These are phyloP conservation scores for Vigna unguiculata DNA, from an alignment of 306 rosid genomes.

Conservation along the genomic window DNA sequence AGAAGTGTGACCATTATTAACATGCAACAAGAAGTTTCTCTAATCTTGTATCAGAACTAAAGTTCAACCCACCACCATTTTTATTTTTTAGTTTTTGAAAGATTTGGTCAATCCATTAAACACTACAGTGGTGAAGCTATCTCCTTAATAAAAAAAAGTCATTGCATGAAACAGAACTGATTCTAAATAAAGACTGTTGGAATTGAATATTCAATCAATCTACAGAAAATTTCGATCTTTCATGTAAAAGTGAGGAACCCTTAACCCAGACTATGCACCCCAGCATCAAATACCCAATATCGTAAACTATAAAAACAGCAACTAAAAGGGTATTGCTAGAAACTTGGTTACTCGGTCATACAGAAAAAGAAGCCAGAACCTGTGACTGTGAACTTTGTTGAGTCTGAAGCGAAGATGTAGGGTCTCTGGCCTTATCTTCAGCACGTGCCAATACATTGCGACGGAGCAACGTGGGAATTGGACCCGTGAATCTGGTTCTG, in stretches of 20 bases:
- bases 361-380: constrained; percentile 60
- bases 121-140: constrained; percentile 22
- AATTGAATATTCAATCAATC: constrained; percentile 8
- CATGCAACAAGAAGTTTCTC: constrained; percentile 9
- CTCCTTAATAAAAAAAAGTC: too few species aligned
- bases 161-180: not conserved
- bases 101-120: not conserved
- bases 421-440: constrained; percentile 69
- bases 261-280: constrained; percentile 36
- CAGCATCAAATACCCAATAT: constrained; percentile 37
- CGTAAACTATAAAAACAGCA: constrained; percentile 5
- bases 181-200: constrained; percentile 12
- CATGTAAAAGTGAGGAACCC: constrained; percentile 23
- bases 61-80: not conserved
- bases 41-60: constrained; percentile 25
- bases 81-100: not conserved
- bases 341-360: not conserved
- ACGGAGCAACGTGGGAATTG: constrained; percentile 53
- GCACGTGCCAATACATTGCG: constrained; percentile 69
- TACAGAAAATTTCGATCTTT: constrained; percentile 35
- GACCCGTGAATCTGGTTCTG: constrained; percentile 45
- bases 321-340: constrained; percentile 27
- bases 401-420: constrained; percentile 56
- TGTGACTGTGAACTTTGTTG: constrained; percentile 58
- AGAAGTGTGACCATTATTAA: constrained; percentile 35